phyloP scores from a whole-genome alignment of 2,329 filamentous ascomycete species.

The Epichloe gansuensis region DNA sequence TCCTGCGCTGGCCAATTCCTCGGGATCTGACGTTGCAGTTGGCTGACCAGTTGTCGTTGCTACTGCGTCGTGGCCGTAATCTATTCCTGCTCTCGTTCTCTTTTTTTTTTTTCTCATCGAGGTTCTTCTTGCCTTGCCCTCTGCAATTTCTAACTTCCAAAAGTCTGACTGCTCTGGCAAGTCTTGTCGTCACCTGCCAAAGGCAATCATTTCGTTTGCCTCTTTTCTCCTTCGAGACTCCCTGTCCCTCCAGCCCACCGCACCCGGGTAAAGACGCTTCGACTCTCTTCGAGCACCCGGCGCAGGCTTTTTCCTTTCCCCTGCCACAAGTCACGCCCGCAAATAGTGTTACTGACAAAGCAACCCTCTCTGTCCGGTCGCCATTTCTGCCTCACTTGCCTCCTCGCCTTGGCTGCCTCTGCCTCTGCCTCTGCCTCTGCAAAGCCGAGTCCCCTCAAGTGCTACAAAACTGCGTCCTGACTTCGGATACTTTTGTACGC shows the following conservation, averaged over 20 bases:
- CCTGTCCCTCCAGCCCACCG: not conserved
- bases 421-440: not conserved
- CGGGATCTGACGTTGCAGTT: conserved; percentile 2
- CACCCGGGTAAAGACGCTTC: conserved; percentile 2
- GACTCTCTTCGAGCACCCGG: conserved; percentile 2
- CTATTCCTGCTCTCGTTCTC: not conserved
- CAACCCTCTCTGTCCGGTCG: not conserved
- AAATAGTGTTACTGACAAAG: conserved; percentile 6
- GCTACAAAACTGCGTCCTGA: conserved; percentile 1
- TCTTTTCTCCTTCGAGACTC: not conserved
- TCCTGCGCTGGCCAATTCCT: not conserved
- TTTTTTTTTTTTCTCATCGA: not conserved
- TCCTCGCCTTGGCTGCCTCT: not conserved
- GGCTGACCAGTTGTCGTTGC: conserved; percentile 1
- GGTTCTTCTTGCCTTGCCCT: not conserved
- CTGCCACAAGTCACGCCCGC: not conserved
- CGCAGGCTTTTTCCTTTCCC: not conserved
- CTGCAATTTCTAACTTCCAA: not conserved
- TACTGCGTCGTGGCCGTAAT: not conserved
- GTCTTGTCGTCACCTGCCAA: not conserved
- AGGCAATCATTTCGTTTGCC: not conserved
- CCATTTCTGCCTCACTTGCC: conserved; percentile 3
- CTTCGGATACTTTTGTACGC: conserved; percentile 1
- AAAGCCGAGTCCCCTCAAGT: conserved; percentile 1
- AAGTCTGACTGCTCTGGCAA: not conserved